A percentile compares a stretch with the other conserved stretches of the same genome.
Conservation (phyloP, 805 yeast genomes). For the Teunomyces stri region DNA sequence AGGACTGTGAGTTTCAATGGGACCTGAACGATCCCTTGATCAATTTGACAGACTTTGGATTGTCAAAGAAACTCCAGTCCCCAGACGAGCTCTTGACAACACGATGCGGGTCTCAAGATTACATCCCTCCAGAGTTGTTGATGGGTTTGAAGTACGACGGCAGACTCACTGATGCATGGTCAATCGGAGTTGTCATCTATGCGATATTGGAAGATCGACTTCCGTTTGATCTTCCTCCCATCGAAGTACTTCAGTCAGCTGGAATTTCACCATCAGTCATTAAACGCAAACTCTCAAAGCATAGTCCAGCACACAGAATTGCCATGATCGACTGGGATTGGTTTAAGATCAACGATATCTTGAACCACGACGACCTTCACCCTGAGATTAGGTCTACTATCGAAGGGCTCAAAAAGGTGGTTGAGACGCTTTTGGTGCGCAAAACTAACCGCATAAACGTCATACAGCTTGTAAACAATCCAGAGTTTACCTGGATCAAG, state of each 20-base stretch:
- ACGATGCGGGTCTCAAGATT: conserved; percentile 95
- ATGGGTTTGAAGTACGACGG: conserved; percentile 94
- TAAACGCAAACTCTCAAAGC: conserved; percentile 40
- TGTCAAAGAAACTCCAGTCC: conserved; percentile 66
- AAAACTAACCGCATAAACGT: conserved; percentile 32
- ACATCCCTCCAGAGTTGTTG: conserved; percentile 89
- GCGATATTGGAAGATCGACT: conserved; percentile 79
- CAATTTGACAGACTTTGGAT: conserved; percentile 83
- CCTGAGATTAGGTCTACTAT: conserved; percentile 18
- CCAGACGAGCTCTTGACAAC: conserved; percentile 69
- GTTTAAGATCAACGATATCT: conserved; percentile 42
- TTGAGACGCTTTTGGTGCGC: conserved; percentile 34
- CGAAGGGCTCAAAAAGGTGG: conserved; percentile 24
- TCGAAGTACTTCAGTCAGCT: conserved; percentile 23
- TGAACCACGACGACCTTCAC: conserved; percentile 7
- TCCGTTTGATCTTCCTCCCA: conserved; percentile 88
- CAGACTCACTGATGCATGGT: conserved; percentile 89
- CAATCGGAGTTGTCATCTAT: conserved; percentile 87
- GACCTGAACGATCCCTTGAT: conserved; percentile 35
- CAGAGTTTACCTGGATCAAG: conserved; percentile 25
- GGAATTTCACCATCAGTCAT: conserved; percentile 41
- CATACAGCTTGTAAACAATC: conserved; percentile 13
- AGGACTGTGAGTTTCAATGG: conserved; percentile 19
- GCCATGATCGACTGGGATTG: conserved; percentile 93
- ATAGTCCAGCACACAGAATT: conserved; percentile 79